Conservation (phyloP, 768 basidiomycete species). For the Ramaria rubella region DNA sequence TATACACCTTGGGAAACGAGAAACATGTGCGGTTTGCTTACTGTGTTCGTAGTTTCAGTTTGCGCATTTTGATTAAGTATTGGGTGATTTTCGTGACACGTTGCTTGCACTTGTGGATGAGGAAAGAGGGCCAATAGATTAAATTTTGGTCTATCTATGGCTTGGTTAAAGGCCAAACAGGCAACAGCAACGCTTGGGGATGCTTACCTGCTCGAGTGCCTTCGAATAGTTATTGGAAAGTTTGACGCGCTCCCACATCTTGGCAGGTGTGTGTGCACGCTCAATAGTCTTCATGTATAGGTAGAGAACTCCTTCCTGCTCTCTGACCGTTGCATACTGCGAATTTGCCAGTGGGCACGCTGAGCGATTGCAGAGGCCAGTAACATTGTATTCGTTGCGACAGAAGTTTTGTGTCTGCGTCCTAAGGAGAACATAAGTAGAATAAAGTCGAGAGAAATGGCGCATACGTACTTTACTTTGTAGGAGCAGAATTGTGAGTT, state of each 20-base stretch:
- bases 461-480: slow-evolving; percentile 89
- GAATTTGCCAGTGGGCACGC: slow-evolving; percentile 98
- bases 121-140: slow-evolving; percentile 97
- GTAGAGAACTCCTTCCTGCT: slow-evolving; percentile 87
- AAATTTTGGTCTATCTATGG: slow-evolving; percentile 87
- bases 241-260: slow-evolving; percentile 96
- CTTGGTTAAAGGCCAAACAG: not conserved
- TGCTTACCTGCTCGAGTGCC: slow-evolving; percentile 84
- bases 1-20: not conserved
- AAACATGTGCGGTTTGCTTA: slow-evolving; percentile 33
- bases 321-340: slow-evolving; percentile 95
- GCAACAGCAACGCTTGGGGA: not conserved
- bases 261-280: slow-evolving; percentile 89
- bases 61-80: slow-evolving; percentile 97
- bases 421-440: slow-evolving; percentile 34
- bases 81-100: slow-evolving; percentile 98
- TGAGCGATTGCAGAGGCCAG: slow-evolving; percentile 89
- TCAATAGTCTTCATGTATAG: slow-evolving; percentile 98
- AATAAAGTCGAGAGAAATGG: not conserved
- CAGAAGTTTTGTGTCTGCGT: slow-evolving; percentile 97
- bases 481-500: slow-evolving; percentile 96
- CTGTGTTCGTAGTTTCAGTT: slow-evolving; percentile 81
- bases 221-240: slow-evolving; percentile 92
- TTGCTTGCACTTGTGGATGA: slow-evolving; percentile 98
- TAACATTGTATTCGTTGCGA: slow-evolving; percentile 97